Percentiles rank a stretch among this genome's conserved stretches.
Conservation (phyloP, 1,284 basidiomycete genomes). For the Puccinia brachypodii region DNA sequence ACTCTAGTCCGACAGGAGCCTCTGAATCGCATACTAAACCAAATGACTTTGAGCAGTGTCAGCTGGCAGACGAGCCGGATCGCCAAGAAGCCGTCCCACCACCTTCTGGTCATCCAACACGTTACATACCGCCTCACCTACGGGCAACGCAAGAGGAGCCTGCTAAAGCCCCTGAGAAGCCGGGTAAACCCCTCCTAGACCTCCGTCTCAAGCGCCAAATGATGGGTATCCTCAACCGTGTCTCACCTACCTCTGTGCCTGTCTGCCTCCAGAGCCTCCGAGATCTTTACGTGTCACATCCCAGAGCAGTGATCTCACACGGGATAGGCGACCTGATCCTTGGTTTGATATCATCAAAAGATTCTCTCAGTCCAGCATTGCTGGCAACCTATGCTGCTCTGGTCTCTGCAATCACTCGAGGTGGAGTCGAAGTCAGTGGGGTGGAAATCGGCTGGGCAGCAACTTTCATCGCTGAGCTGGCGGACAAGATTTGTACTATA, state of each 20-base stretch:
- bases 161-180: neutral
- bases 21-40: neutral
- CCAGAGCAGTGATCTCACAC: conserved; percentile 36
- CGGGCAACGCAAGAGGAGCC: conserved; percentile 23
- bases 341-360: conserved; percentile 28
- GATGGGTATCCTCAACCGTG: conserved; percentile 45
- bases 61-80: neutral
- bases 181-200: conserved; percentile 8
- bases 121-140: conserved; percentile 43
- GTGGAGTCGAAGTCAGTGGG: conserved; percentile 44
- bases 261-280: conserved; percentile 30
- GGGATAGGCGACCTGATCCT: conserved; percentile 38
- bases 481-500: conserved; percentile 11
- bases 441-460: conserved; percentile 48
- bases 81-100: neutral
- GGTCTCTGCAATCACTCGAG: conserved; percentile 38
- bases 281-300: conserved; percentile 37
- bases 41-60: neutral
- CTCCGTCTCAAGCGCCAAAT: conserved; percentile 41
- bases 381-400: conserved; percentile 37
- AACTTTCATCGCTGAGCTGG: conserved; percentile 38
- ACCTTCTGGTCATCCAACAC: neutral
- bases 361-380: conserved; percentile 26
- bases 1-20: neutral
- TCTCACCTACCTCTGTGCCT: conserved; percentile 42